Evolutionary conservation across 148 eudicot genomes (phyloP).

Genomic region (Rhododendron simsii): DNA sequence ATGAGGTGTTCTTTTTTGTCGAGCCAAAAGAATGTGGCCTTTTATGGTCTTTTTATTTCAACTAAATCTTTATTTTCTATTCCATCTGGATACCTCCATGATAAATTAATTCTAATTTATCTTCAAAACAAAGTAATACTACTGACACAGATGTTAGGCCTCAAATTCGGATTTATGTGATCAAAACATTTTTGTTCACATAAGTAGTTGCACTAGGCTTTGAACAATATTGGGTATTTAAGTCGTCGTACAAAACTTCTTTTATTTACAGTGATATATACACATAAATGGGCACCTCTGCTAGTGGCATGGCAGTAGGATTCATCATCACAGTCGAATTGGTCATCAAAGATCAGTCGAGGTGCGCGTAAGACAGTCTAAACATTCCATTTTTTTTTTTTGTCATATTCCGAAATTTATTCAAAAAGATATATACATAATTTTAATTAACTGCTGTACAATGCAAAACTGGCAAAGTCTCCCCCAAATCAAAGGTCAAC

Average conservation of each 20-base stretch:
- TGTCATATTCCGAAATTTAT: too few relatives aligned
- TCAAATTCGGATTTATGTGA: neutral
- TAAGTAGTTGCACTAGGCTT: neutral
- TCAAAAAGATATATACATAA: neutral
- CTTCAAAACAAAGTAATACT: too few relatives aligned
- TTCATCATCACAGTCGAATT: neutral
- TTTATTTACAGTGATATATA: neutral
- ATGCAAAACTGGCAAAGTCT: neutral
- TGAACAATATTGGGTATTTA: neutral
- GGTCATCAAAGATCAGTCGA: neutral
- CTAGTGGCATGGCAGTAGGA: neutral
- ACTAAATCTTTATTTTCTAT: too few relatives aligned
- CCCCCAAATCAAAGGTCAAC: conserved; percentile 17
- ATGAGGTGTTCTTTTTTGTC: too few relatives aligned
- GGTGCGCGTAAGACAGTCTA: rapidly evolving
- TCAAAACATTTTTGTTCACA: neutral
- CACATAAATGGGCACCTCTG: neutral
- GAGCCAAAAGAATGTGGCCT: neutral
- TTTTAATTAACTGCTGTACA: neutral
- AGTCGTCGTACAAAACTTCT: neutral
- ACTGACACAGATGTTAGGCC: neutral
- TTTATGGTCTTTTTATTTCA: neutral
- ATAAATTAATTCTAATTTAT: neutral
- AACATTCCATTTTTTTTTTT: neutral
- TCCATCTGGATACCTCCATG: neutral